Evolutionary conservation across 2,329 filamentous ascomycete genomes (phyloP), one percentile per base, ranked within the genome.

Genomic region (Esteya vermicola): DNA sequence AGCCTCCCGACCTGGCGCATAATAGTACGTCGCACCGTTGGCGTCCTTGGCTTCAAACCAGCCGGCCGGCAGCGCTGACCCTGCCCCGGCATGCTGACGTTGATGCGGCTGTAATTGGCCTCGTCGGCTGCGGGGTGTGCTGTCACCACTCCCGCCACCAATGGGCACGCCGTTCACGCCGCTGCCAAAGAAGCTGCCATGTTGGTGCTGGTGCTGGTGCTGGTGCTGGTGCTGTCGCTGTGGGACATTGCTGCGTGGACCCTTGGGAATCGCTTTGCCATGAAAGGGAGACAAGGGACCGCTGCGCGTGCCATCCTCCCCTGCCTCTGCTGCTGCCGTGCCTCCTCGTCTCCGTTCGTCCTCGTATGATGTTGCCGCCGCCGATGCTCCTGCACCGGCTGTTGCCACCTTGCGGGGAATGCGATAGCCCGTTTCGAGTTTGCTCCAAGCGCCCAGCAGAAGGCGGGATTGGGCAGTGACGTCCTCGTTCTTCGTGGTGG

Each of bases 371-470:
- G 59, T 50, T 55, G 57, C 45, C 56, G 45, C 57, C 16, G 63
- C 62, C 36, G 67, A 72, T 47, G 76, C 78, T n/a, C n/a, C 21
- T 80, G 78, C 54, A 89, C 85, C 43, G 82, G 63, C 63, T 93
- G 28, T 16, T 31, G n/a, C n/a, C n/a, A n/a, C 93, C 63, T 91
- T 84, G 42, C 89, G 76, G 28, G 85, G 85, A 53, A 98, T 98
- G 44, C 91, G 79, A 59, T 96, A 98, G 7, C 78, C 91, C 27
- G 93, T 71, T 57, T 94, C 82, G 36, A 31, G 66, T 51, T 85
- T 88, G 55, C 81, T 81, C 91, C 91, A 98, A 48, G 80, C 79
- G 9, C 85, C 75, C 22, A 95, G 63, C 27, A 98, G 66, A 34
- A 72, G 69, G 40, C 70, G 71, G 6, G 89, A 77, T 52, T 80